Base-by-base conservation (phyloP, 2,329 filamentous ascomycete genomes). In the Penicillium sp. region DNA sequence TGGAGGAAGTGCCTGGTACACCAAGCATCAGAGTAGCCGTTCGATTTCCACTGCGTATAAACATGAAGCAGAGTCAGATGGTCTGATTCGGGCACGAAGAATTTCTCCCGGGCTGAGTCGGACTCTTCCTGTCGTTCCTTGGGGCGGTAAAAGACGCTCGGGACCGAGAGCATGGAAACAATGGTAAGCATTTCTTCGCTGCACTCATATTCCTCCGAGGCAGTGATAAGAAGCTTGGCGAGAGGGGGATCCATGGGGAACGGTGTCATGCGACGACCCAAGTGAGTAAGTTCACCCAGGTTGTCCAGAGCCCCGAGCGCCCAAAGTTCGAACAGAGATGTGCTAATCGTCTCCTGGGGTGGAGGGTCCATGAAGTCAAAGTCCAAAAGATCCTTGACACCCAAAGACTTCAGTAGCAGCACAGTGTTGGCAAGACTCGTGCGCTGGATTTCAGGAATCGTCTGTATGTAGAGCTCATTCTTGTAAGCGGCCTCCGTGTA, bases 301-400 rank as follows among this genome's bases (percentile, higher is more conserved):
- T 98, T 96, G 65, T 96, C 89, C 10, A 98, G 72, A 0, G 93
- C 91, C 1, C 93, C 93, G 0, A 98, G 77, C 0, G 93, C 90
- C 93, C 93, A 98, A 0, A 98, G 80, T 60, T 98, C 93, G 70
- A 97, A 98, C 28, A 98, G 83, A 3, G 90, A 96, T 0, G 93
- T 98, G 0, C 89, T 91, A 56, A 98, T 97, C 0, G 90, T 96
- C 62, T 98, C 94, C 69, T 98, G 93, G 0, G 93, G 93, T 6
- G 93, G 93, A 1, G 93, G 93, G 58, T 98, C 93, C 91, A 98
- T 97, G 60, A 98, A 98, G 66, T 97, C 89, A 63, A 98, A 98
- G 67, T 98, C 91, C 1, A 98, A 73, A 8, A 98, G 76, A 57
- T 98, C 90, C 63, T 88, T 91, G 14, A 98, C 91, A 0, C 93